Base-by-base conservation (phyloP, 2,329 filamentous ascomycete genomes). In the Fusarium multiceps region DNA sequence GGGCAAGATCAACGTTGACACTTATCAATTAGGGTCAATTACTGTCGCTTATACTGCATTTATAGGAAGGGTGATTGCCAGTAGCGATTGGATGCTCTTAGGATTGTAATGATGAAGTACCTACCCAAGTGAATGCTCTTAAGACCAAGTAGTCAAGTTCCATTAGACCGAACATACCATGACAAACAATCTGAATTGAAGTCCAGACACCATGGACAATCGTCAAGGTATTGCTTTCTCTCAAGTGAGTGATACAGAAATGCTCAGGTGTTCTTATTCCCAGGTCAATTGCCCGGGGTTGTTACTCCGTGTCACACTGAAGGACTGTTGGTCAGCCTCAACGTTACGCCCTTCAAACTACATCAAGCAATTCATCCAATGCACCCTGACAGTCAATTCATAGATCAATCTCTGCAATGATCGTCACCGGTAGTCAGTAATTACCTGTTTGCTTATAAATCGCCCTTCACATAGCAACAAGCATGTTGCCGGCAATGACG, bases 321-420 rank as follows among this genome's bases (percentile, higher is more conserved):
- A 12, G 34, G 34, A 37, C 34, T 12, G 34, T 37, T 37, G 34
- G 34, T 37, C 34, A 37, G 34, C 34, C 34, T n/a, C 3, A 37
- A 37, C 34, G 34, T 37, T 37, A 37, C 34, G 34, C 34, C 34
- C 3, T 37, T 37, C 10, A 37, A 37, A 37, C 34, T 37, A 37
- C 12, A 51, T 41, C 13, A 7, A 27, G 21, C 16, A 10, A 12
- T 41, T 25, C 13, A 21, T 21, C 9, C 9, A 43, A 3, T 21
- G 16, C 13, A 23, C 0, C 10, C 7, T 16, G 3, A 21, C 12
- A 20, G 11, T 7, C 18, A 27, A 5, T 51, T n/a, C 2, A 37
- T 7, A 4, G 1, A 6, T 9, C 30, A 12, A 3, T 20, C 1
- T n/a, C 2, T 16, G 13, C 2, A 14, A 0, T 5, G 32, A 51